These are phyloP conservation scores for Trichophyton verrucosum DNA, from an alignment of 2,329 filamentous ascomycete genomes.

Conservation along the genomic window DNA sequence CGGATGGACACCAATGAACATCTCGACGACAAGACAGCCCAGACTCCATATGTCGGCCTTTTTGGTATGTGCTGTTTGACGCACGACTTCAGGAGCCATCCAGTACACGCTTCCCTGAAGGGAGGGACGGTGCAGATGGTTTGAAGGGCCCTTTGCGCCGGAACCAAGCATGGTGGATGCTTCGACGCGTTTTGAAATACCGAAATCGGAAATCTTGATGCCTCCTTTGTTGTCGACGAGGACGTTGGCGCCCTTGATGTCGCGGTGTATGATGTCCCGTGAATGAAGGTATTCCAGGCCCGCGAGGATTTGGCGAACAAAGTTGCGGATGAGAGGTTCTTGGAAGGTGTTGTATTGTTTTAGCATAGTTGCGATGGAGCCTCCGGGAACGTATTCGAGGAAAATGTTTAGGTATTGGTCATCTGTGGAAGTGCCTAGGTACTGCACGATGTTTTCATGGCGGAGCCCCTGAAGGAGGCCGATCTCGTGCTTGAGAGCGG, in stretches of 20 bases:
- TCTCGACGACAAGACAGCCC: slow-evolving; percentile 92
- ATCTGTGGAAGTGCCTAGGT: slow-evolving; percentile 87
- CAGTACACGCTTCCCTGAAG: slow-evolving; percentile 97
- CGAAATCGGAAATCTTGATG: slow-evolving; percentile 98
- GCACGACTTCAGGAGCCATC: slow-evolving; percentile 99
- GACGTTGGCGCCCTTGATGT: slow-evolving; percentile 98
- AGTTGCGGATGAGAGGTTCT: slow-evolving; percentile 87
- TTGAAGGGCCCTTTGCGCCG: slow-evolving; percentile 25
- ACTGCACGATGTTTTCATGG: slow-evolving; percentile 95
- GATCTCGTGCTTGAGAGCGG: slow-evolving; percentile 93
- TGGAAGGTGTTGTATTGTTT: slow-evolving; percentile 94
- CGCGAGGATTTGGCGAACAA: slow-evolving; percentile 87
- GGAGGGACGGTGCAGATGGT: slow-evolving; percentile 49
- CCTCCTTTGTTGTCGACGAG: slow-evolving; percentile 97
- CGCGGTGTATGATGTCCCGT: slow-evolving; percentile 91
- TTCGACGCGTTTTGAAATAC: slow-evolving; percentile 95
- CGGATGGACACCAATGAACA: slow-evolving; percentile 95
- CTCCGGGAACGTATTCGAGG: slow-evolving; percentile 95
- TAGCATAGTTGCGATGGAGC: slow-evolving; percentile 95
- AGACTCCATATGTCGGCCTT: slow-evolving; percentile 99
- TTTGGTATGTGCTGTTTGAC: slow-evolving; percentile 92
- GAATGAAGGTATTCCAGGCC: slow-evolving; percentile 89
- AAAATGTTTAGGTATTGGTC: slow-evolving; percentile 96
- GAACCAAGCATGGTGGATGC: slow-evolving; percentile 63
- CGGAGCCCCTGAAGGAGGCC: slow-evolving; percentile 84